Evolutionary conservation across 75 land plant genomes (phyloP).

Genomic region (Ceratopteris richardii): DNA sequence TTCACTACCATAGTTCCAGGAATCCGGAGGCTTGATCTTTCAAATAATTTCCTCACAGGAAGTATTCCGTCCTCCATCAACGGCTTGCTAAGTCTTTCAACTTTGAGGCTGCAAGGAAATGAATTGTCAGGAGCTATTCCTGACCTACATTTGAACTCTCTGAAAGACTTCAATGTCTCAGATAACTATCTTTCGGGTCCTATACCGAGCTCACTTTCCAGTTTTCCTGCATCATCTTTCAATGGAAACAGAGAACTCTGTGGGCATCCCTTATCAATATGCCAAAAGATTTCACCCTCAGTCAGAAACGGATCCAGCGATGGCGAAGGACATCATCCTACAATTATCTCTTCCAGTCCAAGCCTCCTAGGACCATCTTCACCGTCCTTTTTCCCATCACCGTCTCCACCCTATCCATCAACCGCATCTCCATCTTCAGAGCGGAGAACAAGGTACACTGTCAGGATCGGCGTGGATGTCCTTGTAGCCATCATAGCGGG

Average conservation of each 20-base stretch:
- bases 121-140: slow-evolving; percentile 43
- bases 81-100: slow-evolving; percentile 41
- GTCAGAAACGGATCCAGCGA: not conserved
- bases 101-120: slow-evolving; percentile 54
- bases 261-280: slow-evolving; percentile 43
- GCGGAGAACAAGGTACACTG: not conserved
- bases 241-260: slow-evolving; percentile 45
- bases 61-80: slow-evolving; percentile 41
- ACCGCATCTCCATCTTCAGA: too few species aligned
- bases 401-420: too few species aligned
- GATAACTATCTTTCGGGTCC: slow-evolving; percentile 44
- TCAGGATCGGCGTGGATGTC: slow-evolving; percentile 33
- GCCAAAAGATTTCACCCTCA: slow-evolving; percentile 21
- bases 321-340: too few species aligned
- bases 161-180: slow-evolving; percentile 62
- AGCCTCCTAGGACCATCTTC: too few species aligned
- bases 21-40: slow-evolving; percentile 68
- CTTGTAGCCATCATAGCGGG: slow-evolving; percentile 58
- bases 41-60: slow-evolving; percentile 50
- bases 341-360: too few species aligned
- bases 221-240: slow-evolving; percentile 46
- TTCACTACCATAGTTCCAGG: slow-evolving; percentile 31
- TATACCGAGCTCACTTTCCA: slow-evolving; percentile 40
- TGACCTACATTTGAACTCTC: slow-evolving; percentile 19
- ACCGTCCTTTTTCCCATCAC: too few species aligned